Percentiles rank a stretch among this genome's conserved stretches.
Conservation (phyloP, 78 protist species). For the Dictyostelium intermedium region DNA sequence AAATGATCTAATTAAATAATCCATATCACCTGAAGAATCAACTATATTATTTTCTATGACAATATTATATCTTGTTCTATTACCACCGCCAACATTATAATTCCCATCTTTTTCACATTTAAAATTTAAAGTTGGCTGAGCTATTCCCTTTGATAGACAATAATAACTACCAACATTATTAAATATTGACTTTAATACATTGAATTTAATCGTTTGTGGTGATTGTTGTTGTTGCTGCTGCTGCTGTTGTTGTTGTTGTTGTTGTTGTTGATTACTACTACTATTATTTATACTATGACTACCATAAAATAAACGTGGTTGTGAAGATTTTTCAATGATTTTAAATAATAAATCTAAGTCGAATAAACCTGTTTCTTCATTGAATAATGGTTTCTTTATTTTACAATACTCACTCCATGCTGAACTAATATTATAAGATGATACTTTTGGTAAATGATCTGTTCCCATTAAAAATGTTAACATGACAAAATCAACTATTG, state of each 20-base stretch:
- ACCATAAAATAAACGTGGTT: not conserved
- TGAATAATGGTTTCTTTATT: not conserved
- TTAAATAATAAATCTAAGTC: not conserved
- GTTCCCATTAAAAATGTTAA: not conserved
- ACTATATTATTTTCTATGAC: not conserved
- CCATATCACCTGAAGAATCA: not conserved
- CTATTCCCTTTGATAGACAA: not conserved
- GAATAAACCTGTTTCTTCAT: not conserved
- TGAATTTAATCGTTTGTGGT: too few relatives aligned
- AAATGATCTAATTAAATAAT: not conserved
- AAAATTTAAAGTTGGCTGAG: not conserved
- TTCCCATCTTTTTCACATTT: not conserved
- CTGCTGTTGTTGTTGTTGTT: not conserved
- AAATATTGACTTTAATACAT: not conserved
- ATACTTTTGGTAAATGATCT: constrained; percentile 1
- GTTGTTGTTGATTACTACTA: not conserved
- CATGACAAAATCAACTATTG: constrained; percentile 1
- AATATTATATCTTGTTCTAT: not conserved
- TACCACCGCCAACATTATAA: not conserved
- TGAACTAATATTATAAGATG: not conserved
- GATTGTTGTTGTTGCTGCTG: not conserved
- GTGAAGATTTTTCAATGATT: not conserved
- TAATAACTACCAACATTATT: not conserved
- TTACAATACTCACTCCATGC: not conserved
- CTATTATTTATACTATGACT: not conserved